phyloP scores from a whole-genome alignment of 192 early-diverging fungal species.

The Thamnidium elegans region DNA sequence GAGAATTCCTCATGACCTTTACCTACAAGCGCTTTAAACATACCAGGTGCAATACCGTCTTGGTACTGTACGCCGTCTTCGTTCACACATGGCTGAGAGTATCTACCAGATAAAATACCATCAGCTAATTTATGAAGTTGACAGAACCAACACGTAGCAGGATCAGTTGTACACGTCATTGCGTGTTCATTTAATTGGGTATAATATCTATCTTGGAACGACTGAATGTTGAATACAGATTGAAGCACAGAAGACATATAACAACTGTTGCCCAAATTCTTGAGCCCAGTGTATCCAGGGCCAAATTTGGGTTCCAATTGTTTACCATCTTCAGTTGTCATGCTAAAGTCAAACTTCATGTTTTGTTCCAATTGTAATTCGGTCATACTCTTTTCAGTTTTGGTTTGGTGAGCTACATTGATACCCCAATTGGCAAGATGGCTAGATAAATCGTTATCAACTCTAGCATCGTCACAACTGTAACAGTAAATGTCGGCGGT shows the following conservation, averaged over 20 bases:
- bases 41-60: slow-evolving; percentile 81
- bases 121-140: slow-evolving; percentile 91
- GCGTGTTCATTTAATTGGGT: slow-evolving; percentile 45
- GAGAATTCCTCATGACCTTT: slow-evolving; percentile 92
- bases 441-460: slow-evolving; percentile 72
- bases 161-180: slow-evolving; percentile 45
- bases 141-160: slow-evolving; percentile 82
- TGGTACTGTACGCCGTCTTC: slow-evolving; percentile 52
- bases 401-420: slow-evolving; percentile 74
- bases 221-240: slow-evolving; percentile 74
- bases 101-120: slow-evolving; percentile 86
- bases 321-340: slow-evolving; percentile 95
- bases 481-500: slow-evolving; percentile 90
- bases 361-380: slow-evolving; percentile 98
- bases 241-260: slow-evolving; percentile 97
- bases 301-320: slow-evolving; percentile 80
- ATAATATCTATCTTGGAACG: slow-evolving; percentile 65
- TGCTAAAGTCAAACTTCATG: slow-evolving; percentile 94
- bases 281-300: slow-evolving; percentile 88
- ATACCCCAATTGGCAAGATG: slow-evolving; percentile 91
- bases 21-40: slow-evolving; percentile 90
- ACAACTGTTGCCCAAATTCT: slow-evolving; percentile 96
- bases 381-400: slow-evolving; percentile 89
- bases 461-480: slow-evolving; percentile 73
- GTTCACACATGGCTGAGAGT: slow-evolving; percentile 56